Conservation (phyloP, 140 eudicot species). For the Anethum foeniculum region DNA sequence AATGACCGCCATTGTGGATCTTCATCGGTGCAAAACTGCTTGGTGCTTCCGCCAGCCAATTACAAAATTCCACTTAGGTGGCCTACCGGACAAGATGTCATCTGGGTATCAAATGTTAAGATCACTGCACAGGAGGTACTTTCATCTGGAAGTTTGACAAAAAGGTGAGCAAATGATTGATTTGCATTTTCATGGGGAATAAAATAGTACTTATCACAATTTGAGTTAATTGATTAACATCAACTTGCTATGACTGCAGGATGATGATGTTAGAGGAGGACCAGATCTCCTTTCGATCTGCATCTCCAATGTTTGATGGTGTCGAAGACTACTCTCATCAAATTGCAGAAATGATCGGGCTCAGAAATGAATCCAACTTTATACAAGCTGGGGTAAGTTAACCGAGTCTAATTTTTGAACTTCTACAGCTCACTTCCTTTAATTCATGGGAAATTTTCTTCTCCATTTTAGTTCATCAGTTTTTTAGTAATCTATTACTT, state of each 20-base stretch:
- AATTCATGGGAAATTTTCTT: not conserved
- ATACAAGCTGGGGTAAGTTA: slow-evolving; percentile 85
- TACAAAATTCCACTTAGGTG: slow-evolving; percentile 87
- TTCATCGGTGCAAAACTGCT: slow-evolving; percentile 50
- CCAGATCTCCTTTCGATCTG: slow-evolving; percentile 90
- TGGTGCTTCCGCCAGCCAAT: slow-evolving; percentile 66
- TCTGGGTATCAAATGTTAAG: slow-evolving; percentile 91
- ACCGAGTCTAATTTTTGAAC: not conserved
- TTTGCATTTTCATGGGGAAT: not conserved
- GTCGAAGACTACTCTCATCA: slow-evolving; percentile 94
- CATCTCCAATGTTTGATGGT: slow-evolving; percentile 68
- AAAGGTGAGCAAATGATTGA: slow-evolving; percentile 41
- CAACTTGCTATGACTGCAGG: slow-evolving; percentile 28
- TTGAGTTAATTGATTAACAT: slow-evolving; percentile 6
- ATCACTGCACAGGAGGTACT: slow-evolving; percentile 93
- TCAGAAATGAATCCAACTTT: slow-evolving; percentile 81
- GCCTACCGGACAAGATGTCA: slow-evolving; percentile 96
- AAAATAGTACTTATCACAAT: no score
- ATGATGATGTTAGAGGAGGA: slow-evolving; percentile 99
- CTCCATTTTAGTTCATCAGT: not conserved
- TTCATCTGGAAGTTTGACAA: slow-evolving; percentile 91
- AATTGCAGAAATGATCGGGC: slow-evolving; percentile 95
- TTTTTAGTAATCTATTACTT: not conserved
- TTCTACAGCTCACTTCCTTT: not conserved
- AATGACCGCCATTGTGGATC: slow-evolving; percentile 71